Percentiles rank a stretch among this genome's conserved stretches.
These are phyloP conservation scores for Podila horticola DNA, from an alignment of 192 early-diverging fungal species.

Conservation along the genomic window DNA sequence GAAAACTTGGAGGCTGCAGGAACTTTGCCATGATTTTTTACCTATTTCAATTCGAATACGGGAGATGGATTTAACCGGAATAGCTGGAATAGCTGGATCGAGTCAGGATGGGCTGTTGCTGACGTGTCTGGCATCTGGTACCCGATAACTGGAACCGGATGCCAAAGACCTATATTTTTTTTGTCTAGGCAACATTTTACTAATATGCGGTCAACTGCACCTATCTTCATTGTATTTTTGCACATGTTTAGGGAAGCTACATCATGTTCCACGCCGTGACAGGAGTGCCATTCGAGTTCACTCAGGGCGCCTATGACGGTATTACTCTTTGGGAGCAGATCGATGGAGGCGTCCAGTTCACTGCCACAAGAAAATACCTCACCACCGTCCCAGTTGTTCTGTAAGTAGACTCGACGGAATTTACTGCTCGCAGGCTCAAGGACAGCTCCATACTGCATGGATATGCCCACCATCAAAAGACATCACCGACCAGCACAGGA, in stretches of 20 bases:
- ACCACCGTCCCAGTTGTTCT: slow-evolving; percentile 93
- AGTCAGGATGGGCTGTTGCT: not conserved
- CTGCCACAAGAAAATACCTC: slow-evolving; percentile 97
- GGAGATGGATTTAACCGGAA: slow-evolving; percentile 43
- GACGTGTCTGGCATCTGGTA: not conserved
- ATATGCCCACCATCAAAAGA: no score
- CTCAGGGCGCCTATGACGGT: slow-evolving; percentile 93
- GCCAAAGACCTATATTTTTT: no score
- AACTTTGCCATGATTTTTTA: no score
- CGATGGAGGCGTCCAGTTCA: slow-evolving; percentile 97
- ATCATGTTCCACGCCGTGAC: slow-evolving; percentile 98
- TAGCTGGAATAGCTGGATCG: slow-evolving; percentile 5
- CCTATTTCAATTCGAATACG: not conserved
- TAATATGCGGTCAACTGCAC: not conserved
- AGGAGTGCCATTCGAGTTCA: slow-evolving; percentile 94
- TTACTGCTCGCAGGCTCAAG: not conserved
- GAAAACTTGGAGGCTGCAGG: not conserved
- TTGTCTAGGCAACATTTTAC: not conserved
- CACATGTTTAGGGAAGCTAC: slow-evolving; percentile 78
- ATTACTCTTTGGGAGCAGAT: slow-evolving; percentile 99
- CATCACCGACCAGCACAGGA: no score
- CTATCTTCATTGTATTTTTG: not conserved
- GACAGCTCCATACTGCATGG: not conserved
- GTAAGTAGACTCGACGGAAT: slow-evolving; percentile 66
- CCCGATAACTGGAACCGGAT: no score